phyloP scores from a whole-genome alignment of 2,329 filamentous ascomycete genomes.

The Trichoderma pleuroti region DNA sequence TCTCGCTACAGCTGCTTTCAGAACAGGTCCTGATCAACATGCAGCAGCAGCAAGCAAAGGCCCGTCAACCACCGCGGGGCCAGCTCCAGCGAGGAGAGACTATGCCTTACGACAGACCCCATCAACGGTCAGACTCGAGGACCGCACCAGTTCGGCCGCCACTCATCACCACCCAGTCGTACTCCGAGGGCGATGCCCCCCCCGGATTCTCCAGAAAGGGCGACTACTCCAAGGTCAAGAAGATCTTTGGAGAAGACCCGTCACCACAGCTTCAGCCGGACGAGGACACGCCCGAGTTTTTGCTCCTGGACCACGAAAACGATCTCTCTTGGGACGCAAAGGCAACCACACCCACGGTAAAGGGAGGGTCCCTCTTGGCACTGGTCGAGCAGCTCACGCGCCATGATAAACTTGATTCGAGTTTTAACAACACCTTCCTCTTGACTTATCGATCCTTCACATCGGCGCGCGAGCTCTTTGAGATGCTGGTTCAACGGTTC shows the following conservation, averaged over 20 bases:
- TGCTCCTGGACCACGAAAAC: conserved; percentile 80
- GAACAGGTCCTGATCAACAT: conserved; percentile 67
- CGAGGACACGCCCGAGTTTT: conserved; percentile 79
- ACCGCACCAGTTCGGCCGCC: conserved; percentile 43
- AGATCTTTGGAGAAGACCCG: conserved; percentile 63
- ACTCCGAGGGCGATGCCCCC: conserved; percentile 56
- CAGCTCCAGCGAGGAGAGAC: conserved; percentile 56
- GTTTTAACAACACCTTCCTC: conserved; percentile 96
- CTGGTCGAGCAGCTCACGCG: conserved; percentile 93
- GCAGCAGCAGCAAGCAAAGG: conserved; percentile 43
- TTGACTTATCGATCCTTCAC: conserved; percentile 97
- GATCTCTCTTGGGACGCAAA: conserved; percentile 91
- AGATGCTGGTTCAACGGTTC: conserved; percentile 87
- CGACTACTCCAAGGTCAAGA: conserved; percentile 61
- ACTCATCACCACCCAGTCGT: conserved; percentile 58
- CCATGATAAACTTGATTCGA: conserved; percentile 91
- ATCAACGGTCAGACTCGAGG: conserved; percentile 56
- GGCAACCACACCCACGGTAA: conserved; percentile 68
- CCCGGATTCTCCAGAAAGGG: conserved; percentile 55
- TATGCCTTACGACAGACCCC: conserved; percentile 52
- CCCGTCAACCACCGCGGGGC: conserved; percentile 43
- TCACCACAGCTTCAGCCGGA: conserved; percentile 50
- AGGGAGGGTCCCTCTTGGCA: conserved; percentile 83
- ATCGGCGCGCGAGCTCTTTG: conserved; percentile 82
- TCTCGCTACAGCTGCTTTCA: conserved; percentile 80